Evolutionary conservation across 1,284 basidiomycete genomes (phyloP), one percentile per base, ranked within the genome.

Genomic region (Heterobasidion annosum): DNA sequence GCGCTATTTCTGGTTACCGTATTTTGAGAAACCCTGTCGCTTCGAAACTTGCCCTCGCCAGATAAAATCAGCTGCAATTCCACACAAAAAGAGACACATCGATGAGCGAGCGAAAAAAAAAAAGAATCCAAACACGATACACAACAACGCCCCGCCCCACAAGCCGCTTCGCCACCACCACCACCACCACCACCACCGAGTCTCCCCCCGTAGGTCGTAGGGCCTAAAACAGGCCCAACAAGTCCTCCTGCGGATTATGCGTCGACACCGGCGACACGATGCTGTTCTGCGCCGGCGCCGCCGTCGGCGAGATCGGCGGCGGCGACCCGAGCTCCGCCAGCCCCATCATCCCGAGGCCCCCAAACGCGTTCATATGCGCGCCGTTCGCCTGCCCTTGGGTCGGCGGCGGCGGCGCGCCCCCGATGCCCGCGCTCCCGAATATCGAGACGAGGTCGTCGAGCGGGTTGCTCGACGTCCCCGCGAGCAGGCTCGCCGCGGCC

Each of bases 361-460:
- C 32, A 46, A 54, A 50, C 34, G 54, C 46, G 34, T 54, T 50
- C 16, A 12, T 16, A 2, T 49, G 19, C 48, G 34, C 18, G 48
- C 45, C 25, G 19, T 51, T 40, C 50, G 56, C 62, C 57, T 63
- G 64, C 42, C 59, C 53, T 54, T 58, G 61, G 60, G n/a, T n/a
- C 18, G 18, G 52, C 19, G 62, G 62, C 34, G 59, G 56, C 34
- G 60, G 58, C 33, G 63, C 54, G 3, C 62, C 57, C 55, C 59
- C 59, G n/a, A 79, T 68, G 34, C 69, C 71, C 2, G 71, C 59
- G 19, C 62, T 71, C 13, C 89, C 89, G 69, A 95, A 95, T 60
- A 94, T 88, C 13, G 90, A 92, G 34, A 93, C 91, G 9, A 95
- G 76, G 67, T 93, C 92, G 70, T 96, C 93, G 46, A 96, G 76